Base-by-base conservation (phyloP, 306 rosid species). In the Rosa chinensis region DNA sequence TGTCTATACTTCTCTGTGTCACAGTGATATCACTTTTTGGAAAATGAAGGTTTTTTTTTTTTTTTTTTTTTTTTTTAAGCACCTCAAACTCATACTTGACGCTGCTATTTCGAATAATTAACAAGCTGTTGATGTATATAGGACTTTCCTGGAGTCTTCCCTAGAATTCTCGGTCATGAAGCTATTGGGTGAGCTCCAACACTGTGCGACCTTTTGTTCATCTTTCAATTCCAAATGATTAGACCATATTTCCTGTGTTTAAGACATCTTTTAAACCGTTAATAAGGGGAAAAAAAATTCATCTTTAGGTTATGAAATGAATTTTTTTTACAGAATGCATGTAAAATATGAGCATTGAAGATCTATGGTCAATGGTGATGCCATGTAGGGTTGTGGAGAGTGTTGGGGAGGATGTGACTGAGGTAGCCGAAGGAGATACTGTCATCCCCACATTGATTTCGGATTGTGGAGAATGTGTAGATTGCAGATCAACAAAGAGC, bases 91-190 rank as follows among this genome's bases (percentile, higher is more conserved):
- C 71, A 18, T 63, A 66, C 16, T 66, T 66, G 71, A 66, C 7
- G 20, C 28, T 39, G 18, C 20, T 40, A 1, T 16, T 66, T 39
- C n/a, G 0, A 39, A 17, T 14, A 67, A 47, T 14, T 37, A 77
- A 37, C 49, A 47, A 75, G 12, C 8, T 69, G 42, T 50, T 48
- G 20, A 40, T 66, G 68, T 69, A 75, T 1, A 62, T 14, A 94
- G 97, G 94, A 73, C 0, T 86, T 87, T 80, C 95, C 90, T 68
- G 95, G 76, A 70, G 76, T 91, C 68, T 64, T 74, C 63, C 99
- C 95, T 25, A 89, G 93, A 78, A 94, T 94, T 82, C 48, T 94
- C 11, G 97, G 97, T 66, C 97, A 94, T 55, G 97, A 94, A 80
- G 97, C 99, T 21, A 55, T 94, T 55, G 97, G 97, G 99, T 84